Base-by-base conservation (phyloP, 176 grass and related monocot genomes). In the Musa schizocarpa region DNA sequence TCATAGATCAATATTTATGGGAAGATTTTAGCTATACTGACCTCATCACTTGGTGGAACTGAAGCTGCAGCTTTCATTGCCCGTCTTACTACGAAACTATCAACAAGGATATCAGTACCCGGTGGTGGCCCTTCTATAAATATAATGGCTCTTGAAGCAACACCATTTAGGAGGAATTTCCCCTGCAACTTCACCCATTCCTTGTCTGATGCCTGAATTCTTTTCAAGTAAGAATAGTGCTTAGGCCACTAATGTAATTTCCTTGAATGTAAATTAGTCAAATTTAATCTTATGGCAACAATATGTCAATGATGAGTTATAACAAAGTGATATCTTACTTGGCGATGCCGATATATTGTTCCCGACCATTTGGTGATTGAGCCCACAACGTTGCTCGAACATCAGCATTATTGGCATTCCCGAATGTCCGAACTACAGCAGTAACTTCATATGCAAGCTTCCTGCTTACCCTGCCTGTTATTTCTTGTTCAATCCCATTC, bases 401-500 rank as follows among this genome's bases (percentile, higher is more conserved):
- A 73, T 93, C 95, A 82, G 76, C 84, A 80, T 80, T 87, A 85
- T 74, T 89, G 75, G 75, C 16, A 84, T 64, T 84, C 22, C 90
- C 87, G 74, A 84, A 74, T 84, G 91, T 83, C 57, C 84, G 84
- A 74, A 98, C 90, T 82, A 87, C 64, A 50, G 95, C 82, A 83
- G 50, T 87, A 64, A 91, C 81, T 68, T 90, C 85, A 76, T 98
- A 98, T 27, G 86, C 59, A 77, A 88, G 74, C 80, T 98, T 98
- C 56, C 78, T 77, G 72, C 82, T 73, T 29, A 98, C 64, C 76
- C 82, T 91, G 62, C 80, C 84, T 22, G 95, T 98, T 74, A 98
- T 89, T 65, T 98, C 95, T 76, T 98, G 95, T 59, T 98, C 86
- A 71, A 98, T 85, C 9, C 95, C 95, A 53, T 93, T 90, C 95